Conservation (phyloP, 2,329 filamentous ascomycete species). For the Sphaerostilbella broomeana region DNA sequence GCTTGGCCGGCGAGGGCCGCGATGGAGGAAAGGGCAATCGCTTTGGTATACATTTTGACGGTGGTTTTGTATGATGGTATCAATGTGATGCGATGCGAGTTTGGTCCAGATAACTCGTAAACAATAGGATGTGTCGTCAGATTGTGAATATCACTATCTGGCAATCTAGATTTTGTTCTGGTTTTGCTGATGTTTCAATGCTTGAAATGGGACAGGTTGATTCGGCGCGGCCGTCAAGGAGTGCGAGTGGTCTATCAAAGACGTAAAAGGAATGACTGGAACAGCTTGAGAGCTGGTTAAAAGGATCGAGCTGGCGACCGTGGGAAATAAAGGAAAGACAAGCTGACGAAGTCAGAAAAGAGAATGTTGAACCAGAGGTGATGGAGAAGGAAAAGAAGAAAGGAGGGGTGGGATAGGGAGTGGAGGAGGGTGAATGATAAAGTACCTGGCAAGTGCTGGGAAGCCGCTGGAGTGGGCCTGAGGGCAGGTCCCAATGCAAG, state of each 20-base stretch:
- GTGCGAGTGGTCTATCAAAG: slow-evolving; percentile 45
- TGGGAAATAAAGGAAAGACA: slow-evolving; percentile 20
- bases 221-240: slow-evolving; percentile 31
- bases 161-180: neutral
- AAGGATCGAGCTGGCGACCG: slow-evolving; percentile 17
- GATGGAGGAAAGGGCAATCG: slow-evolving; percentile 36
- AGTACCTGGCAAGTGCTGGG: slow-evolving; percentile 9
- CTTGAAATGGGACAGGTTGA: slow-evolving; percentile 1
- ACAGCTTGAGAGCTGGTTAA: slow-evolving; percentile 24
- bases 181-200: too few species aligned
- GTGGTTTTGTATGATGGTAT: neutral
- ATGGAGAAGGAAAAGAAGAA: slow-evolving; percentile 15
- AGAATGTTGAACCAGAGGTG: slow-evolving; percentile 13
- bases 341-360: slow-evolving; percentile 16
- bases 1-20: slow-evolving; percentile 39
- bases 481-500: slow-evolving; percentile 10
- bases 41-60: slow-evolving; percentile 37
- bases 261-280: slow-evolving; percentile 35
- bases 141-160: neutral
- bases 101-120: too few species aligned
- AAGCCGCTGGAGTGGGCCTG: slow-evolving; percentile 8
- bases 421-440: slow-evolving; percentile 6
- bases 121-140: too few species aligned
- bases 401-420: slow-evolving; percentile 13
- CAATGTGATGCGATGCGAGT: neutral